Evolutionary conservation across 768 basidiomycete species (phyloP), one percentile per base, ranked within the genome.

Genomic region (Lyophyllum semitale): DNA sequence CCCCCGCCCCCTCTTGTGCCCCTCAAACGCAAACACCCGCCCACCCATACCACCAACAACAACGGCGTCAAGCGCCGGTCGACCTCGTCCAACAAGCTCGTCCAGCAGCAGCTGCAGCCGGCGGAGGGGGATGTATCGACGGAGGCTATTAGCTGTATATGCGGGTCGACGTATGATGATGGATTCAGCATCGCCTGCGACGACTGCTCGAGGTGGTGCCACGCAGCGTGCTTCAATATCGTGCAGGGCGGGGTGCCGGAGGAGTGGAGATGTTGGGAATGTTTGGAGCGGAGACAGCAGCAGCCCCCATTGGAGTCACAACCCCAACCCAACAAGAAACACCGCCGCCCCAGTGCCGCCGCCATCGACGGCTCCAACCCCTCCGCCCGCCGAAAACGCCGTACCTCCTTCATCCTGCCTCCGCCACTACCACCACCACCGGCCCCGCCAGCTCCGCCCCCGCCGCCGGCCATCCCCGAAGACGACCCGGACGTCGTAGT

Each of bases 141-240:
- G 11, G 82, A 84, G 45, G 68, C 73, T 44, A 86, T 85, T 53
- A 70, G 73, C 42, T 92, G 90, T 64, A 86, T 89, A 57, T 93
- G 90, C 65, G 83, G 84, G 4, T 82, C 80, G 46, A 71, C 77
- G 29, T 78, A 83, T 62, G 90, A 90, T 67, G 89, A 91, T 65
- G 90, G 90, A 12, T 88, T 88, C 68, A 87, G 84, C 22, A 88
- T 91, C 58, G 87, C 86, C 27, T 92, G 91, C 69, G 91, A 93
- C 66, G 71, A 76, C 58, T 92, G 91, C 66, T 78, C 77, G 22
- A 79, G 85, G 26, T 93, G 91, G 90, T 87, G 85, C 59, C 91
- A 93, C 70, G 86, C 83, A 11, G 83, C 83, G 8, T 95, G 94
- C 71, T 89, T 89, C 60, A 81, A 76, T 44, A 85, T 89, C 58